These are phyloP conservation scores for Aspergillus coremiiformis DNA, from an alignment of 495 filamentous ascomycete genomes.

Conservation along the genomic window DNA sequence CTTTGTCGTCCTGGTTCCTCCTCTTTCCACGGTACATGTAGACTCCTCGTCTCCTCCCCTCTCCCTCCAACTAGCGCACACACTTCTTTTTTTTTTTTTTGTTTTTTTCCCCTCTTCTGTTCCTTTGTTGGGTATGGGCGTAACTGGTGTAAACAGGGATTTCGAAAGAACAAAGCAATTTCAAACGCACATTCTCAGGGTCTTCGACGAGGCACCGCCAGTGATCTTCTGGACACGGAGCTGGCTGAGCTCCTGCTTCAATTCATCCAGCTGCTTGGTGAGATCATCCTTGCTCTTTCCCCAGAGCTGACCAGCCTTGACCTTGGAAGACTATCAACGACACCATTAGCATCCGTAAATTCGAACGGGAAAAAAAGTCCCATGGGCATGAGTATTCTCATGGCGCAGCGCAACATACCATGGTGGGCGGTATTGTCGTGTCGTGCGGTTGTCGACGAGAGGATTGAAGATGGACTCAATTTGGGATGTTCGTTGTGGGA, in stretches of 20 bases:
- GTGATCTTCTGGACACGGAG: slow-evolving; percentile 97
- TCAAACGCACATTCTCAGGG: slow-evolving; percentile 86
- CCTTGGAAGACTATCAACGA: slow-evolving; percentile 68
- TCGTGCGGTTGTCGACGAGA: slow-evolving; percentile 43
- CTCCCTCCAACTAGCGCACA: not conserved
- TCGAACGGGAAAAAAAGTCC: not conserved
- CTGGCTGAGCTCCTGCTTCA: slow-evolving; percentile 89
- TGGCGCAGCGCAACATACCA: slow-evolving; percentile 32
- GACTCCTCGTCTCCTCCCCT: not conserved
- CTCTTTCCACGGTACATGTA: not conserved
- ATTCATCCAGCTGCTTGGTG: slow-evolving; percentile 82
- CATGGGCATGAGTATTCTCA: not conserved
- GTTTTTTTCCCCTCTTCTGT: not conserved
- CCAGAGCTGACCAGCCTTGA: slow-evolving; percentile 94
- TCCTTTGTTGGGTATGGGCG: not conserved
- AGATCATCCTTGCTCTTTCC: slow-evolving; percentile 98
- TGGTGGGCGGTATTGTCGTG: slow-evolving; percentile 41
- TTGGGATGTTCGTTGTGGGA: slow-evolving; percentile 45
- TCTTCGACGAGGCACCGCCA: slow-evolving; percentile 83
- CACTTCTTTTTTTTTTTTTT: slow-evolving; percentile 2
- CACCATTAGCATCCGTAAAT: slow-evolving; percentile 10
- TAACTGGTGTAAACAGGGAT: slow-evolving; percentile 9
- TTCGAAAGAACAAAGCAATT: slow-evolving; percentile 12
- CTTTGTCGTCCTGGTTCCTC: not conserved
- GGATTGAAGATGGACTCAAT: slow-evolving; percentile 46